These are phyloP conservation scores for Fusarium keratoplasticum DNA, from an alignment of 2,329 filamentous ascomycete genomes.

Conservation along the genomic window DNA sequence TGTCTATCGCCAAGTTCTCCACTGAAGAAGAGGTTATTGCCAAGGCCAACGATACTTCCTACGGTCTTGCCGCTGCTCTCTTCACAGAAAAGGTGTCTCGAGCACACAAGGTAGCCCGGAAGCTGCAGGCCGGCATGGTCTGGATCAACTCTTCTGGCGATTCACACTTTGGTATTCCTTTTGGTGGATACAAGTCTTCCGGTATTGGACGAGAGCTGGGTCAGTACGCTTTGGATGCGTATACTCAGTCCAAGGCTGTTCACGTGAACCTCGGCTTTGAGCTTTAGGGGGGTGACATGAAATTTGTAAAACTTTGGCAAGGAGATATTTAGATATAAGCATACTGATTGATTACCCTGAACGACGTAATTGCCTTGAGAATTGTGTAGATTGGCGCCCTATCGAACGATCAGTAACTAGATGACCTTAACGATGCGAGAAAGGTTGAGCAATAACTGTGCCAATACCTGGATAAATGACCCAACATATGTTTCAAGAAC, in stretches of 20 bases:
- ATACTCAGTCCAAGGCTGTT: slow-evolving; percentile 43
- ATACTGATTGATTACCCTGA: background rate
- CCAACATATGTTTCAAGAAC: background rate
- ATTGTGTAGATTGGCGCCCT: background rate
- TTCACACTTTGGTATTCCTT: slow-evolving; percentile 44
- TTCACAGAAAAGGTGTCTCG: slow-evolving; percentile 65
- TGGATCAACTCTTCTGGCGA: slow-evolving; percentile 50
- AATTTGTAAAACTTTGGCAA: background rate
- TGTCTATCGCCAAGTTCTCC: slow-evolving; percentile 42
- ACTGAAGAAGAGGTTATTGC: slow-evolving; percentile 40
- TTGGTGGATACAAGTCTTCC: slow-evolving; percentile 44
- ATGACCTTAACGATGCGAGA: background rate
- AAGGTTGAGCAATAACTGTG: background rate
- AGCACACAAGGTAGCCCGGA: slow-evolving; percentile 55
- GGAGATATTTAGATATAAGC: background rate
- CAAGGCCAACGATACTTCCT: slow-evolving; percentile 57
- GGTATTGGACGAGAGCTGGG: slow-evolving; percentile 42
- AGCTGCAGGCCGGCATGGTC: slow-evolving; percentile 64
- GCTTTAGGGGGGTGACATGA: slow-evolving; percentile 6
- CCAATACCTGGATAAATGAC: background rate
- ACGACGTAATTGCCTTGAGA: background rate
- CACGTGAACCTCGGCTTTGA: slow-evolving; percentile 40
- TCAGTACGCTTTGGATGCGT: slow-evolving; percentile 43
- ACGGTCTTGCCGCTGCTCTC: slow-evolving; percentile 65
- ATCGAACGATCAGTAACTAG: background rate